A percentile compares a stretch with the other conserved stretches of the same genome.
phyloP scores from a whole-genome alignment of 2,329 filamentous ascomycete species.

The Colletotrichum higginsianum region DNA sequence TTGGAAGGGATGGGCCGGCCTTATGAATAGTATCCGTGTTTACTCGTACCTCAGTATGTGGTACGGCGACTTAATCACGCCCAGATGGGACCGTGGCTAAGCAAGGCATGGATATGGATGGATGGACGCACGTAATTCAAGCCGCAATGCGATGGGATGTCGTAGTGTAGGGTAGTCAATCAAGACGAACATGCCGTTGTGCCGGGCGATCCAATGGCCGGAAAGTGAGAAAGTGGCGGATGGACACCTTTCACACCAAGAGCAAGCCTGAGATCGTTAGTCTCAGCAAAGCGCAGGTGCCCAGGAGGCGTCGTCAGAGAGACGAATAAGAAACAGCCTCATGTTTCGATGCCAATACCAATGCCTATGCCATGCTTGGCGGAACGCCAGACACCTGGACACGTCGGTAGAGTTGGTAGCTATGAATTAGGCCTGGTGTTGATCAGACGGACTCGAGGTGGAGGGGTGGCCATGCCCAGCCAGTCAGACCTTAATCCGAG shows the following conservation, averaged over 20 bases:
- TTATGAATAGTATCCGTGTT: constrained; percentile 32
- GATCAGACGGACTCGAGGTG: constrained; percentile 4
- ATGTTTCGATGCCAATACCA: constrained; percentile 51
- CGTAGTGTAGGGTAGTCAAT: constrained; percentile 38
- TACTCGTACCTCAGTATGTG: constrained; percentile 20
- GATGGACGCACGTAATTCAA: constrained; percentile 10
- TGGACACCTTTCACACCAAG: constrained; percentile 1
- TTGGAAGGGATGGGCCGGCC: background rate
- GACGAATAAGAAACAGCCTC: constrained; percentile 49
- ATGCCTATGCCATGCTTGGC: constrained; percentile 9
- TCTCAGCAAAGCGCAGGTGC: constrained; percentile 34
- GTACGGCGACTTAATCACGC: constrained; percentile 30
- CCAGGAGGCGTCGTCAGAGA: constrained; percentile 35
- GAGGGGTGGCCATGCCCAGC: background rate
- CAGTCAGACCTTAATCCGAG: background rate
- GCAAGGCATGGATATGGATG: background rate
- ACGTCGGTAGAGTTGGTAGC: constrained; percentile 7
- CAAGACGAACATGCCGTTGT: constrained; percentile 37
- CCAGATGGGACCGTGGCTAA: background rate
- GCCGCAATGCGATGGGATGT: constrained; percentile 10
- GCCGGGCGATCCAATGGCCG: constrained; percentile 16
- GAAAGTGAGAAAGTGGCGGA: background rate
- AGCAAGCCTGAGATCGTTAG: constrained; percentile 11
- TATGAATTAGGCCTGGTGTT: background rate
- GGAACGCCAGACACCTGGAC: constrained; percentile 12